phyloP scores from a whole-genome alignment of 1,284 basidiomycete genomes.

The Ustilago trichophora region DNA sequence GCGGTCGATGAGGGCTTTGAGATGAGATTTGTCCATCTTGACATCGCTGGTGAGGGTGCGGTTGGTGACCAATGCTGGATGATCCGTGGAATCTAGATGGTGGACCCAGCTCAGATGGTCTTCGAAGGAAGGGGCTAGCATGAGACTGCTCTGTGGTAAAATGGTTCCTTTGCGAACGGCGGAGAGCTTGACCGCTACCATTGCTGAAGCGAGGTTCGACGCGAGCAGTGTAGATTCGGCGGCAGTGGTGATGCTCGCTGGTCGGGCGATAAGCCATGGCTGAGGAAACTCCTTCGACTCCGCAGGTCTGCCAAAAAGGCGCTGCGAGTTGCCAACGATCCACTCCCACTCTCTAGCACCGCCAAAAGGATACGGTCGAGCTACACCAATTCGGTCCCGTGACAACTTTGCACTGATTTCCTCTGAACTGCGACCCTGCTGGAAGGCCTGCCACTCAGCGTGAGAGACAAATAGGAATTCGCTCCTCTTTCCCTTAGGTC shows the following conservation, averaged over 20 bases:
- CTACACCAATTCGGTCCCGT: slow-evolving; percentile 21
- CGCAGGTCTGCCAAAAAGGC: slow-evolving; percentile 14
- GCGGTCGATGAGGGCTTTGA: slow-evolving; percentile 33
- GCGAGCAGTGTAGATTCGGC: slow-evolving; percentile 8
- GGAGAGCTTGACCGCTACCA: slow-evolving; percentile 37
- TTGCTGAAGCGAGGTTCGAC: slow-evolving; percentile 14
- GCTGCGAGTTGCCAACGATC: slow-evolving; percentile 35
- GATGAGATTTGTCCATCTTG: slow-evolving; percentile 35
- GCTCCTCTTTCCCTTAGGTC: slow-evolving; percentile 58
- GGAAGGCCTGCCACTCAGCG: slow-evolving; percentile 28
- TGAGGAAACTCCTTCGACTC: neutral
- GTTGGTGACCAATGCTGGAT: slow-evolving; percentile 33
- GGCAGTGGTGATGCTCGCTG: neutral
- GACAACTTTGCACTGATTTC: slow-evolving; percentile 13
- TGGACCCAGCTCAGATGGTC: slow-evolving; percentile 39
- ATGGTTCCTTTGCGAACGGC: slow-evolving; percentile 45
- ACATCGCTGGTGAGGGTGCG: neutral
- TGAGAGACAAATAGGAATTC: slow-evolving; percentile 44
- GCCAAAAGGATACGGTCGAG: slow-evolving; percentile 32
- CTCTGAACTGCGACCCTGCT: slow-evolving; percentile 9
- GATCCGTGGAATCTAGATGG: slow-evolving; percentile 27
- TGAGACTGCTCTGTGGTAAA: slow-evolving; percentile 22
- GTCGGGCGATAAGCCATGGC: slow-evolving; percentile 20
- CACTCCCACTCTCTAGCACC: slow-evolving; percentile 26
- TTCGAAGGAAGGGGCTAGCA: slow-evolving; percentile 23